phyloP scores from a whole-genome alignment of 176 grass and related monocot species.

The Paspalum vaginatum region DNA sequence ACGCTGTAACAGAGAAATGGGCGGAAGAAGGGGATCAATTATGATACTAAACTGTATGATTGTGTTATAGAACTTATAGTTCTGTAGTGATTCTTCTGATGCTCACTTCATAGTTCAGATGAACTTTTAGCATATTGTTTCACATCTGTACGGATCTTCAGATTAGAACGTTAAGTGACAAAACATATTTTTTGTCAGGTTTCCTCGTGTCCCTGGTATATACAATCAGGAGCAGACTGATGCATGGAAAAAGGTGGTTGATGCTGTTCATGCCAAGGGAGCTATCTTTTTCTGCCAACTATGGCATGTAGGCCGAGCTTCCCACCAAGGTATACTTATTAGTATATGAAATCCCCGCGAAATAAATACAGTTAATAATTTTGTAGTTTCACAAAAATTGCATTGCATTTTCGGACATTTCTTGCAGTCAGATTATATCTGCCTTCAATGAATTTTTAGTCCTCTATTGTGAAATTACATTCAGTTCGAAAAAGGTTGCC shows the following conservation, averaged over 20 bases:
- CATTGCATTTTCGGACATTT: not conserved
- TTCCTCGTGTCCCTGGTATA: slow-evolving; percentile 90
- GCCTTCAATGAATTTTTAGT: not conserved
- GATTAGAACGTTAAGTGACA: not conserved
- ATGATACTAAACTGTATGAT: not conserved
- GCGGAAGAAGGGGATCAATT: not conserved
- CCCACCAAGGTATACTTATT: slow-evolving; percentile 70
- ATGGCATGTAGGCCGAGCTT: slow-evolving; percentile 97
- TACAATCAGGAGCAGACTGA: slow-evolving; percentile 83
- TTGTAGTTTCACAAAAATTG: slow-evolving; percentile 19
- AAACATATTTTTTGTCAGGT: slow-evolving; percentile 55
- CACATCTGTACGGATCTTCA: not conserved
- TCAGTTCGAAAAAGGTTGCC: not conserved
- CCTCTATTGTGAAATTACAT: not conserved
- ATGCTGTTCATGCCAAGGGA: slow-evolving; percentile 92
- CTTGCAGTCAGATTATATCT: not conserved
- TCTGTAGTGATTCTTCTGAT: not conserved
- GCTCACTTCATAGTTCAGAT: not conserved
- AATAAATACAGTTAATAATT: not conserved
- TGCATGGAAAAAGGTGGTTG: slow-evolving; percentile 93
- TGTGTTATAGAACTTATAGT: not conserved
- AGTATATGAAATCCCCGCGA: not conserved
- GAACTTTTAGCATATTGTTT: slow-evolving; percentile 15
- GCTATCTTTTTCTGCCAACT: slow-evolving; percentile 91
- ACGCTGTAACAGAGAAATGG: not conserved